Conservation (phyloP, 371 early-diverging fungal genomes). For the Mucor sp. region DNA sequence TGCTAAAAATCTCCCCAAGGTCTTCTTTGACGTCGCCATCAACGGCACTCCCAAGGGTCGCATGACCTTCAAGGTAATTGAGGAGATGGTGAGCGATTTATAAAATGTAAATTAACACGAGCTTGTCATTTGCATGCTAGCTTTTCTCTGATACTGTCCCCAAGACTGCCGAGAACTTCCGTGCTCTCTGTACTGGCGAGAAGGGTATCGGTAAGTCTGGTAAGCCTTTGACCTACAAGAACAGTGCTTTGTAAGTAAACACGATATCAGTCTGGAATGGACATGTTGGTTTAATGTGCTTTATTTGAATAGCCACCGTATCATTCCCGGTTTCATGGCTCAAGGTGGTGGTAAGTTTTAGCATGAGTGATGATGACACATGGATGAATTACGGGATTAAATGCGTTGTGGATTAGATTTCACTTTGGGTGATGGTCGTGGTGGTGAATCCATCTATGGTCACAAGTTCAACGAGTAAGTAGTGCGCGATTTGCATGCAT, state of each 20-base stretch:
- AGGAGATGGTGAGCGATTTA: neutral
- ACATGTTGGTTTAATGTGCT: neutral
- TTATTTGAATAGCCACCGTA: constrained; percentile 70
- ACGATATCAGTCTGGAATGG: neutral
- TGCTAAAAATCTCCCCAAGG: constrained; percentile 41
- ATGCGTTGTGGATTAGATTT: constrained; percentile 66
- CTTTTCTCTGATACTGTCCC: constrained; percentile 93
- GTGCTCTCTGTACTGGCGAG: constrained; percentile 78
- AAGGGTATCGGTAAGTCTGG: constrained; percentile 72
- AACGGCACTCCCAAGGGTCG: constrained; percentile 60
- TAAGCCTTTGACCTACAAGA: constrained; percentile 79
- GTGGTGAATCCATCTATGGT: constrained; percentile 96
- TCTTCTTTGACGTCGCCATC: constrained; percentile 64
- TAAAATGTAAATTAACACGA: neutral
- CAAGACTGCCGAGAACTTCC: constrained; percentile 98
- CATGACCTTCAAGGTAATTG: constrained; percentile 54
- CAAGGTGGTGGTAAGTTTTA: constrained; percentile 85
- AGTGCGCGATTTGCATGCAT: constrained; percentile 14
- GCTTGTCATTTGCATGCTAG: constrained; percentile 37
- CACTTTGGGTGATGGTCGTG: constrained; percentile 91
- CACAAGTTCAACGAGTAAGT: constrained; percentile 87
- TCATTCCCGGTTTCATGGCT: constrained; percentile 97
- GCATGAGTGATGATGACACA: neutral
- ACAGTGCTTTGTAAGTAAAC: constrained; percentile 71
- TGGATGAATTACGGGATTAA: neutral